Conservation (phyloP, 495 filamentous ascomycete species). For the Schizothecium vesticola region DNA sequence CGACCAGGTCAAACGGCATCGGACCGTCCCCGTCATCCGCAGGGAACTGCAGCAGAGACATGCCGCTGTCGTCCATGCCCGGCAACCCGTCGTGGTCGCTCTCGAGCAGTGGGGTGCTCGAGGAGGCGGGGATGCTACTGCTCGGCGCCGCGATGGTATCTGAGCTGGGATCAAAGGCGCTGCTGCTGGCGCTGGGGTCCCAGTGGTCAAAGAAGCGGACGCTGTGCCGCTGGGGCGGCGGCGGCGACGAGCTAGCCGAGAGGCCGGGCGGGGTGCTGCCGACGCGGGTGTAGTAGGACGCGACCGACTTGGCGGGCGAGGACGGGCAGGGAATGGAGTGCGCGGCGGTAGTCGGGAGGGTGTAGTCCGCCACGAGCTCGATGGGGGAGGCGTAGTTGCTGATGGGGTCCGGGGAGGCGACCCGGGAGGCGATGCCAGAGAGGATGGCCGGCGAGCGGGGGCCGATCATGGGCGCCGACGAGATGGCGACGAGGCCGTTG, state of each 20-base stretch:
- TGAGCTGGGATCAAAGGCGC: slow-evolving; percentile 15
- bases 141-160: slow-evolving; percentile 11
- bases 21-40: slow-evolving; percentile 7
- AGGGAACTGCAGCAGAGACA: slow-evolving; percentile 14
- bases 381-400: slow-evolving; percentile 17
- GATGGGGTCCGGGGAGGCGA: slow-evolving; percentile 31
- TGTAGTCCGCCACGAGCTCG: slow-evolving; percentile 14
- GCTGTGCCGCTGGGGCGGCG: slow-evolving; percentile 21
- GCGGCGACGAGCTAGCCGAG: slow-evolving; percentile 43
- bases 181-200: slow-evolving; percentile 20
- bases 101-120: background rate
- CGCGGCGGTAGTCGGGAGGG: slow-evolving; percentile 6
- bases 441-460: slow-evolving; percentile 15
- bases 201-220: slow-evolving; percentile 39
- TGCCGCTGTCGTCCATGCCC: slow-evolving; percentile 11
- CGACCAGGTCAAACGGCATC: slow-evolving; percentile 6
- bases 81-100: background rate
- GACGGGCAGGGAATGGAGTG: slow-evolving; percentile 22
- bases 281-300: slow-evolving; percentile 25
- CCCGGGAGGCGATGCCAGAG: slow-evolving; percentile 23
- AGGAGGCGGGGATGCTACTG: background rate
- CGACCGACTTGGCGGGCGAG: slow-evolving; percentile 44
- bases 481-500: slow-evolving; percentile 27
- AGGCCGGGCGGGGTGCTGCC: slow-evolving; percentile 29
- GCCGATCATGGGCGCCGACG: slow-evolving; percentile 38